Conservation (phyloP, 1,284 basidiomycete genomes). For the Agroathelia rolfsii region DNA sequence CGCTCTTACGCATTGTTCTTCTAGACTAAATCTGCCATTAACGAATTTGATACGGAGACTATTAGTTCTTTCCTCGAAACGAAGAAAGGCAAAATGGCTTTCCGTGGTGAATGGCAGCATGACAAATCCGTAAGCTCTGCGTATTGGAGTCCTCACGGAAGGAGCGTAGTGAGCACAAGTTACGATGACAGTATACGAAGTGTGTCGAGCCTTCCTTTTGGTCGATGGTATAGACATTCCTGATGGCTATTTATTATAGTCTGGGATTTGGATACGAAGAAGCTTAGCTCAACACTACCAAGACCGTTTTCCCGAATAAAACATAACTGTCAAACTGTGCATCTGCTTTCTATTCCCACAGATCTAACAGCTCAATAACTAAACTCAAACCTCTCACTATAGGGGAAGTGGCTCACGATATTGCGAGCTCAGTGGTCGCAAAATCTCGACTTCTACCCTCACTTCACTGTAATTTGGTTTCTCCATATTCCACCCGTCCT, state of each 20-base stretch:
- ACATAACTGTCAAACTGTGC: slow-evolving; percentile 72
- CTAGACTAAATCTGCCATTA: slow-evolving; percentile 14
- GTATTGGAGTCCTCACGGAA: slow-evolving; percentile 72
- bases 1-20: too few relatives aligned
- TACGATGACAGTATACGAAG: slow-evolving; percentile 68
- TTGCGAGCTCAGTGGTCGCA: slow-evolving; percentile 66
- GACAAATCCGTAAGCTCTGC: slow-evolving; percentile 70
- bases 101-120: slow-evolving; percentile 58
- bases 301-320: slow-evolving; percentile 49
- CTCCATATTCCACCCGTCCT: background rate
- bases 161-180: slow-evolving; percentile 67
- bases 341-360: too few relatives aligned
- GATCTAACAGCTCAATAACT: too few relatives aligned
- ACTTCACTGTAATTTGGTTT: slow-evolving; percentile 56
- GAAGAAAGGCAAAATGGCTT: slow-evolving; percentile 36
- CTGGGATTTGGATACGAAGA: slow-evolving; percentile 62
- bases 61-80: slow-evolving; percentile 40
- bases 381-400: slow-evolving; percentile 4
- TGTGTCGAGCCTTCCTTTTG: slow-evolving; percentile 25
- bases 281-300: slow-evolving; percentile 30
- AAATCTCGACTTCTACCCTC: slow-evolving; percentile 68
- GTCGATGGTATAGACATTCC: too few relatives aligned
- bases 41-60: slow-evolving; percentile 39
- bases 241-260: slow-evolving; percentile 34
- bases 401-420: slow-evolving; percentile 74